Evolutionary conservation across 2,329 filamentous ascomycete genomes (phyloP), one percentile per base, ranked within the genome.

Genomic region (Fusarium tjaetaba): DNA sequence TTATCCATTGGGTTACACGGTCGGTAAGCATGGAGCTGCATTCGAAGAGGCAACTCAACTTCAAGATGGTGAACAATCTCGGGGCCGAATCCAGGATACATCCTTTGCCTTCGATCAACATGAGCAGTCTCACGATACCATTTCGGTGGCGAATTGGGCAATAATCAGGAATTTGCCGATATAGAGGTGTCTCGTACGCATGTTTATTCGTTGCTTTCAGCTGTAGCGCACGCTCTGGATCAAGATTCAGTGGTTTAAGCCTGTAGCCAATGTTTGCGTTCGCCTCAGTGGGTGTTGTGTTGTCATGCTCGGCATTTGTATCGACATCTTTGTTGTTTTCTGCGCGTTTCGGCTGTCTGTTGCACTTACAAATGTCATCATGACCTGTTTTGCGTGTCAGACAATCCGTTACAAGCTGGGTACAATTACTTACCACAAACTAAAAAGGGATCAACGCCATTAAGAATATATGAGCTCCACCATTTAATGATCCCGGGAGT

Each of bases 61-160:
- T 88, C 39, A 89, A 88, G n/a, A 93, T 84, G 0, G 91, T 93
- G 86, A 90, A 93, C 42, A 92, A 81, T 20, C 92, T 90, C 16
- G 87, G 85, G 1, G 92, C 91, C 0, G 91, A 93, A 79, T 93
- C 88, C 20, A 94, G 79, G 3, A 84, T 82, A 1, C 90, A 84
- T 36, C 86, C 82, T 7, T 86, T 83, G 5, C 87, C 87, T 70
- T 89, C 85, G 45, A 93, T 86, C 16, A 87, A 84, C 74, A 88
- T 85, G 8, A 94, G 82, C 1, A 94, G 82, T 3, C 90, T 86
- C 51, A 93, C 85, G 39, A 96, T 89, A 26, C 87, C 88, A 34
- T 87, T 88, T 18, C 89, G 84, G 77, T 94, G 92, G 6, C 92
- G 88, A 13, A 89, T 81, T 3, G 87, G 86, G 52, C 90, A 92